A percentile compares a stretch with the other conserved stretches of the same genome.
phyloP scores from a whole-genome alignment of 2,329 filamentous ascomycete species.

The Trichoderma sp. region DNA sequence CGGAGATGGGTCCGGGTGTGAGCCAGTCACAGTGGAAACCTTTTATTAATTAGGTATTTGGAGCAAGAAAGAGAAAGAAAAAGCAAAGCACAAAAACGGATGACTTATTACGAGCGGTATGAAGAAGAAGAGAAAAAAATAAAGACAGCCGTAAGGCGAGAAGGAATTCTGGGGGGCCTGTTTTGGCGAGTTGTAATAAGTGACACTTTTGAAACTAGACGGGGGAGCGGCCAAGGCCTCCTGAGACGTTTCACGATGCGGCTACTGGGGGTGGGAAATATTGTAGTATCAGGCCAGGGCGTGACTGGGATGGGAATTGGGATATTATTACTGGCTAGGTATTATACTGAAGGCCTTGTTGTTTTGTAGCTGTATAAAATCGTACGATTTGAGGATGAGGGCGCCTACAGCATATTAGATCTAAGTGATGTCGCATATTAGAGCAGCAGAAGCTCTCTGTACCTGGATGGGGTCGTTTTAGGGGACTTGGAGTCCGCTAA shows the following conservation, averaged over 20 bases:
- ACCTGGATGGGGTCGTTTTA: not conserved
- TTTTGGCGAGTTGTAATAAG: not conserved
- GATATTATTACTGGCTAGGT: not conserved
- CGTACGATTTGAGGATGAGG: not conserved
- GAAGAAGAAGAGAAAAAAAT: not conserved
- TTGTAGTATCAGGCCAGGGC: conserved; percentile 7
- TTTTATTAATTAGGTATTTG: not conserved
- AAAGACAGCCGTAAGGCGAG: not conserved
- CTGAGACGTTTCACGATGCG: conserved; percentile 31
- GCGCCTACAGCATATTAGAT: not conserved
- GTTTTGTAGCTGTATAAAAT: not conserved
- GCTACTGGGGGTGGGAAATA: not conserved
- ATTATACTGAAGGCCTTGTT: not conserved
- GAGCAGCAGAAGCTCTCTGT: not conserved
- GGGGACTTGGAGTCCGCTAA: not conserved
- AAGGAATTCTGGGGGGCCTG: not conserved
- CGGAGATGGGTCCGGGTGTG: not conserved
- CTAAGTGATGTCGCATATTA: not conserved
- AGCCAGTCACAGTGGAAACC: not conserved
- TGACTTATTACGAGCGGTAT: not conserved
- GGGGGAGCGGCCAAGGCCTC: not conserved
- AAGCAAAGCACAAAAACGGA: not conserved
- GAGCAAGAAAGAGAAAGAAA: not conserved
- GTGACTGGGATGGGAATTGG: not conserved
- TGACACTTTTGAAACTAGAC: conserved; percentile 21